Evolutionary conservation across 169 alveolate genomes (phyloP).

Genomic region (Eimeria brunetti): DNA sequence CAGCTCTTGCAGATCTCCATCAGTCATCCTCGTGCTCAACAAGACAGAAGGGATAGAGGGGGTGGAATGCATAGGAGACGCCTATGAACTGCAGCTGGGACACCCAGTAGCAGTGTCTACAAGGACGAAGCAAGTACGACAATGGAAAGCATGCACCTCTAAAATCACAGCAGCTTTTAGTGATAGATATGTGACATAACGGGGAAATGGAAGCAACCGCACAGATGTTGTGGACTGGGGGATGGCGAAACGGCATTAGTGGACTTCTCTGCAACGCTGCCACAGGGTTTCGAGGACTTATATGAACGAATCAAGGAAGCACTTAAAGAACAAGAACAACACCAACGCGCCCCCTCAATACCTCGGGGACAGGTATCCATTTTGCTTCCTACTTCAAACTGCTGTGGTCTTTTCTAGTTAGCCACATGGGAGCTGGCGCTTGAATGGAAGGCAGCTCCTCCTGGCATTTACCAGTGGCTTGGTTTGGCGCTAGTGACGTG

Average conservation of each 20-base stretch:
- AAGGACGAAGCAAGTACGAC: conserved; percentile 74
- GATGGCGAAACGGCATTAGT: background rate
- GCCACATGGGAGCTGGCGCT: background rate
- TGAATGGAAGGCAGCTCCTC: background rate
- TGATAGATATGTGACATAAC: background rate
- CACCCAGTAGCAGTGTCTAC: conserved; percentile 82
- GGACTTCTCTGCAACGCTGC: conserved; percentile 16
- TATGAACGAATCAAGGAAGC: background rate
- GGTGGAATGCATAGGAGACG: conserved; percentile 74
- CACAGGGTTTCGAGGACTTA: conserved; percentile 57
- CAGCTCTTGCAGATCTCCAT: background rate
- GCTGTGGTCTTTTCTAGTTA: background rate
- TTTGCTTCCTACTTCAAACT: background rate
- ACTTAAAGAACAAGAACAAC: background rate
- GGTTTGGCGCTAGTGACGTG: background rate
- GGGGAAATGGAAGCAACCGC: background rate
- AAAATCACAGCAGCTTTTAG: background rate
- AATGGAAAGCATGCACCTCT: background rate
- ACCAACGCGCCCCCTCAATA: background rate
- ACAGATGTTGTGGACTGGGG: background rate
- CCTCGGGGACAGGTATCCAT: conserved; percentile 1
- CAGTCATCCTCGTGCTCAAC: conserved; percentile 78
- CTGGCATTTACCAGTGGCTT: background rate
- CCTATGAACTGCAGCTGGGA: conserved; percentile 81
- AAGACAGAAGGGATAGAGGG: conserved; percentile 80